A percentile compares a stretch with the other conserved stretches of the same genome.
Conservation (phyloP, 2,329 filamentous ascomycete species). For the Microthyrium microscopicum region DNA sequence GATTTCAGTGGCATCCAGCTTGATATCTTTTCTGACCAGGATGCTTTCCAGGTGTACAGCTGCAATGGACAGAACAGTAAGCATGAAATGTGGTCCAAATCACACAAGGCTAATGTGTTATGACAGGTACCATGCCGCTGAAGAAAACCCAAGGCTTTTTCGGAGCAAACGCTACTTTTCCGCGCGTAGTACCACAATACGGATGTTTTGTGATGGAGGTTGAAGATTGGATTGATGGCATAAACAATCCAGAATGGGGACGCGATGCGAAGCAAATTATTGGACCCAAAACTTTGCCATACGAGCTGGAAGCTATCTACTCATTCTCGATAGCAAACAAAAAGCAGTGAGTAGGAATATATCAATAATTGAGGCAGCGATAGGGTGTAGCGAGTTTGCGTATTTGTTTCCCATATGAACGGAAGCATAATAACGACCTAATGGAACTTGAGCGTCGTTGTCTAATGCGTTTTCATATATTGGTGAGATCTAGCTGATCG, state of each 20-base stretch:
- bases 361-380: too few species aligned
- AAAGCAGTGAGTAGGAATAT: background rate
- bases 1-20: slow-evolving; percentile 69
- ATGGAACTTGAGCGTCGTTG: too few species aligned
- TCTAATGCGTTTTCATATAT: too few species aligned
- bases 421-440: too few species aligned
- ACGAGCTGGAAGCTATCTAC: slow-evolving; percentile 28
- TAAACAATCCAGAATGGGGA: slow-evolving; percentile 83
- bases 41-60: slow-evolving; percentile 75
- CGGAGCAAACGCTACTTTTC: slow-evolving; percentile 34
- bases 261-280: slow-evolving; percentile 38
- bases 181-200: slow-evolving; percentile 52
- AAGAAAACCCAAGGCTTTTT: slow-evolving; percentile 54
- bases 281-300: slow-evolving; percentile 25
- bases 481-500: too few species aligned
- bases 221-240: slow-evolving; percentile 83
- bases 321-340: slow-evolving; percentile 20
- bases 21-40: slow-evolving; percentile 69
- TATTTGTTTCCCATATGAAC: too few species aligned
- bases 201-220: slow-evolving; percentile 85
- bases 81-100: slow-evolving; percentile 11
- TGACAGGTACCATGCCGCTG: slow-evolving; percentile 37
- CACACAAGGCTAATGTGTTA: background rate
- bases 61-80: slow-evolving; percentile 62
- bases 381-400: too few species aligned